A percentile compares a stretch with the other conserved stretches of the same genome.
Conservation (phyloP, 768 basidiomycete genomes). For the Collybia mongolica region DNA sequence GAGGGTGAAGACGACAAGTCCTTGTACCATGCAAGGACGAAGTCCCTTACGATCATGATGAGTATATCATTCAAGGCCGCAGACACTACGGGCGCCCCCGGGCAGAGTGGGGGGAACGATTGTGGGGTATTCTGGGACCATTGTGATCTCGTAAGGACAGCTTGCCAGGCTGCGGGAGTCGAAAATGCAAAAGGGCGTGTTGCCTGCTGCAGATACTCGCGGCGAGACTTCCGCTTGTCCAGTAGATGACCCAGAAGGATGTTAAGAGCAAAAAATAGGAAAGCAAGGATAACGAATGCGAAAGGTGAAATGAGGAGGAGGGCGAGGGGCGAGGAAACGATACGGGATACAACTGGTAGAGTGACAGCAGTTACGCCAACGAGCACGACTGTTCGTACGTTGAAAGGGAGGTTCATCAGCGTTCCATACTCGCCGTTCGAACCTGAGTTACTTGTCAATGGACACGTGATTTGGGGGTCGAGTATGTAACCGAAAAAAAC, state of each 20-base stretch:
- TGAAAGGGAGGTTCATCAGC: too few species aligned
- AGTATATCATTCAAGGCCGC: slow-evolving; percentile 78
- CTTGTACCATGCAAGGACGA: slow-evolving; percentile 88
- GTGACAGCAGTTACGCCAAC: slow-evolving; percentile 58
- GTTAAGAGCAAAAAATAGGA: slow-evolving; percentile 52
- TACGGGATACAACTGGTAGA: slow-evolving; percentile 51
- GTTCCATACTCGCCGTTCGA: too few species aligned
- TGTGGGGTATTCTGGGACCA: slow-evolving; percentile 80
- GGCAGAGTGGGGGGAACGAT: slow-evolving; percentile 64
- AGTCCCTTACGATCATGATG: slow-evolving; percentile 80
- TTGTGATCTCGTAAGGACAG: slow-evolving; percentile 81
- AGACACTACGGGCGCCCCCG: slow-evolving; percentile 64
- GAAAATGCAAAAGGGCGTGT: slow-evolving; percentile 83
- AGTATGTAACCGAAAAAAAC: too few species aligned
- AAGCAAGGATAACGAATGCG: slow-evolving; percentile 43
- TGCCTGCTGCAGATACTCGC: slow-evolving; percentile 47
- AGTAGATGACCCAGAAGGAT: slow-evolving; percentile 58
- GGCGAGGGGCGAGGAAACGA: slow-evolving; percentile 64
- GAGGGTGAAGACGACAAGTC: slow-evolving; percentile 83
- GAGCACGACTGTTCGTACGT: slow-evolving; percentile 37
- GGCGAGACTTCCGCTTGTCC: slow-evolving; percentile 40
- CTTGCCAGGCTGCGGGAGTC: slow-evolving; percentile 94
- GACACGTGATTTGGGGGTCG: too few species aligned
- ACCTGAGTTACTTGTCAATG: too few species aligned
- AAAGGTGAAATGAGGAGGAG: slow-evolving; percentile 66